phyloP scores from a whole-genome alignment of 2,329 filamentous ascomycete genomes.

The Neocatenulostroma microsporum region DNA sequence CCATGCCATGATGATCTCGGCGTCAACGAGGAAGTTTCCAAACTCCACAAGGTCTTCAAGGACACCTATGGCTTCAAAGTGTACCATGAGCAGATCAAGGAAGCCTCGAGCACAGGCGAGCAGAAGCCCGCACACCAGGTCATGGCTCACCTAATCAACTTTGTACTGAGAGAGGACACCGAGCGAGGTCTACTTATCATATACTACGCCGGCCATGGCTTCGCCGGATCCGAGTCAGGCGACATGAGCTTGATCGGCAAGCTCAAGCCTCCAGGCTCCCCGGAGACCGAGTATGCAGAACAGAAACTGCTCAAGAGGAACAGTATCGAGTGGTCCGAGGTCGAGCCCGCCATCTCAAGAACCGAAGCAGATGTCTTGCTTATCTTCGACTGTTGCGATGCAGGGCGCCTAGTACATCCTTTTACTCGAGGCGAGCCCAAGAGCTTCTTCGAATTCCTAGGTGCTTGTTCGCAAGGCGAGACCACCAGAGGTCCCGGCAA shows the following conservation, averaged over 20 bases:
- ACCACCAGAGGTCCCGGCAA: too few relatives aligned
- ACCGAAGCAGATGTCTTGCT: conserved; percentile 5
- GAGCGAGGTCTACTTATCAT: conserved; percentile 21
- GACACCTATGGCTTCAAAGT: conserved; percentile 11
- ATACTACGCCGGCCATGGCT: conserved; percentile 26
- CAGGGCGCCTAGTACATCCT: too few relatives aligned
- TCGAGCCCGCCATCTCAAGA: neutral
- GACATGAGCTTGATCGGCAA: neutral
- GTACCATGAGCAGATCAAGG: too few relatives aligned
- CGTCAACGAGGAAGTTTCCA: neutral
- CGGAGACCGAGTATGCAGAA: neutral
- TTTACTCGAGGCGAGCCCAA: too few relatives aligned
- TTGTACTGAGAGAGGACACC: conserved; percentile 16
- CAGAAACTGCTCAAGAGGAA: neutral
- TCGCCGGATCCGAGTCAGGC: neutral
- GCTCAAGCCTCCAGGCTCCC: neutral
- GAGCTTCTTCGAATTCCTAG: too few relatives aligned
- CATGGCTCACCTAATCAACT: conserved; percentile 14
- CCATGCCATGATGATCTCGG: neutral
- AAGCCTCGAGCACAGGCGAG: too few relatives aligned
- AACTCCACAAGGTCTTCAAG: too few relatives aligned
- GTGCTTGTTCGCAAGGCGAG: too few relatives aligned
- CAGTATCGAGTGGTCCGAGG: neutral
- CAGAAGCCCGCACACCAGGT: conserved; percentile 11
- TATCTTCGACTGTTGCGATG: conserved; percentile 9